Base-by-base conservation (phyloP, 1,139 yeast species). In the Pneumocystis canis region DNA sequence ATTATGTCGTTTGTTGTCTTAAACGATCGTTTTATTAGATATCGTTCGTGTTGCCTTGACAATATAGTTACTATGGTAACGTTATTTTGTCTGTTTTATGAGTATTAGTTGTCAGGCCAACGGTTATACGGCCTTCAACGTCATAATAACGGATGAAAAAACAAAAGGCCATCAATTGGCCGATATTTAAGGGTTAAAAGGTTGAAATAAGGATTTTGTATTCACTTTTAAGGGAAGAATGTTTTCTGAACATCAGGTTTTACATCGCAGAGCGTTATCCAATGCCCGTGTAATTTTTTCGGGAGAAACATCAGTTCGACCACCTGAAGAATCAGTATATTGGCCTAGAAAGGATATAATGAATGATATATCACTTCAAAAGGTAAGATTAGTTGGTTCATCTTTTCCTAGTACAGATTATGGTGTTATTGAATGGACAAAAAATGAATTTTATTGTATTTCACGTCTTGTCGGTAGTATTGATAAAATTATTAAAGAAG, bases 381-480 rank as follows among this genome's bases (percentile, higher is more conserved):
- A n/a, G 11, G 9, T n/a, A 28, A 30, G 9, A 6, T 14, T 61
- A 35, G 9, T 6, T 20, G 2, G 6, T 1, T 20, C 33, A 1
- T 57, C 57, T 7, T 11, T 32, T n/a, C 32, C 28, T 5, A 2
- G 3, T 2, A n/a, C 16, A 16, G 54, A 61, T 30, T 41, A 62
- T 47, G 74, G 74, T 16, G 74, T 74, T 65, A 67, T 71, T 33
- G 89, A 84, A 70, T 76, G 85, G 69, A 83, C 89, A 5, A 80
- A 81, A 68, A 84, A 80, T 66, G 76, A 80, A 58, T 77, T 81
- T 64, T 86, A 84, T 69, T 80, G 83, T 65, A 84, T 86, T 11
- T 77, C 82, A 3, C 78, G 78, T 67, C 76, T 84, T n/a, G 83
- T 84, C 7, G 84, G 86, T 0, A 71, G 76, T 25, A 88, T 88